phyloP scores from a whole-genome alignment of 176 grass and related monocot genomes.

The Musa troglodytarum region DNA sequence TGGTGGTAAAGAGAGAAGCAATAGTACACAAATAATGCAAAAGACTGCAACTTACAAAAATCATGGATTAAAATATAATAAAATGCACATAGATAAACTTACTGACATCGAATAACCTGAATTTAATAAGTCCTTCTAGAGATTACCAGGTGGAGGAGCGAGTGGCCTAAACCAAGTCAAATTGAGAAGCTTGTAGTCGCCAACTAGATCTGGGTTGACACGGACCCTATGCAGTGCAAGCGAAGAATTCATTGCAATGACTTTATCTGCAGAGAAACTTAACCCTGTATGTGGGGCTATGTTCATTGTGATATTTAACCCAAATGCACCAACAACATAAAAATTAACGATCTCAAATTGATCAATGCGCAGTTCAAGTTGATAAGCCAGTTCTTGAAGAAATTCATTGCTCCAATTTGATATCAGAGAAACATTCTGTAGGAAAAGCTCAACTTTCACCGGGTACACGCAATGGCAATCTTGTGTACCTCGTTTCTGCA shows the following conservation, averaged over 20 bases:
- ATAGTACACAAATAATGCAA: not conserved
- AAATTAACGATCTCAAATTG: conserved; percentile 95
- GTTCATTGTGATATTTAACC: conserved; percentile 96
- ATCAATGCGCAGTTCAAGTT: conserved; percentile 47
- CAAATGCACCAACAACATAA: conserved; percentile 93
- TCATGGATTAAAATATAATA: not conserved
- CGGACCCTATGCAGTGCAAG: conserved; percentile 55
- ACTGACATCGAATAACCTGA: not conserved
- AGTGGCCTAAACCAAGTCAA: conserved; percentile 77
- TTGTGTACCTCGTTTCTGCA: conserved; percentile 40
- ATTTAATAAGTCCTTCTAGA: not conserved
- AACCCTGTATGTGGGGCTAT: conserved; percentile 76
- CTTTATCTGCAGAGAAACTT: conserved; percentile 65
- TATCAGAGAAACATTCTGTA: conserved; percentile 74
- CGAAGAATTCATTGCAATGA: conserved; percentile 58
- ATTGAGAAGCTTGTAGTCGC: conserved; percentile 90
- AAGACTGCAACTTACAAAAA: not conserved
- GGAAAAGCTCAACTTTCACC: conserved; percentile 83
- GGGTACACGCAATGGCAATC: conserved; percentile 91
- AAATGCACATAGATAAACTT: not conserved
- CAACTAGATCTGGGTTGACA: conserved; percentile 64
- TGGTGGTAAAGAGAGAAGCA: not conserved
- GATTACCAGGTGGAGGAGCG: conserved; percentile 62
- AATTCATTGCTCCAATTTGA: conserved; percentile 87
- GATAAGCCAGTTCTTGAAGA: conserved; percentile 67